Evolutionary conservation across 805 yeast genomes (phyloP).

Genomic region (Pichia manshurica): DNA sequence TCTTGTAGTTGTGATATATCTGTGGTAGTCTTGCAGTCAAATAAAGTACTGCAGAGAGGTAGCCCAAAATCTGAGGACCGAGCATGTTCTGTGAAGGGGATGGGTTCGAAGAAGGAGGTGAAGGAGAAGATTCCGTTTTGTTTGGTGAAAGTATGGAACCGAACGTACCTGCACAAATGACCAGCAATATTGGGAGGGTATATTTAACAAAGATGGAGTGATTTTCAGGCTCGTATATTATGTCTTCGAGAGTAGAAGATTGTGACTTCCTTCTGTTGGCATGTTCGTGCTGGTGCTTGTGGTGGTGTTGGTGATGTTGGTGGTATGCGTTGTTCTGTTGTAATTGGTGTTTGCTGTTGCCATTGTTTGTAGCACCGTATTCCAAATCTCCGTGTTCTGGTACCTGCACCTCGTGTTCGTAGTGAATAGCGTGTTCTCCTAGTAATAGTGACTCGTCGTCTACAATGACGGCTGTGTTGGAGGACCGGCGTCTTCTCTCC

Average conservation of each 20-base stretch:
- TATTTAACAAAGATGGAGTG: conserved; percentile 45
- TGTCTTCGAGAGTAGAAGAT: conserved; percentile 47
- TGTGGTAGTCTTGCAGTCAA: conserved; percentile 78
- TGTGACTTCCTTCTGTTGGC: conserved; percentile 20
- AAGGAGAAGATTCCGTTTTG: conserved; percentile 3
- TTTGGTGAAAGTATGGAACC: conserved; percentile 52
- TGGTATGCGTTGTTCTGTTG: conserved; percentile 1
- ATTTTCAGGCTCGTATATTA: conserved; percentile 41
- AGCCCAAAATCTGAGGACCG: conserved; percentile 62
- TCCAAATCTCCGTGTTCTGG: background rate
- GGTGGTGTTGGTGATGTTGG: conserved; percentile 5
- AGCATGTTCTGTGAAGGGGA: conserved; percentile 7
- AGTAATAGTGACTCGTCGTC: conserved; percentile 34
- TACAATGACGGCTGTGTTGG: conserved; percentile 6
- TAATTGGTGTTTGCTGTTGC: background rate
- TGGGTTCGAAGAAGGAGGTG: conserved; percentile 10
- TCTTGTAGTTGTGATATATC: conserved; percentile 67
- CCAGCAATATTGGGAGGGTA: conserved; percentile 55
- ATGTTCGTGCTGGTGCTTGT: conserved; percentile 4
- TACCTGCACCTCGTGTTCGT: conserved; percentile 4
- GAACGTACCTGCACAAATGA: conserved; percentile 52
- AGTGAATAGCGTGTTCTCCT: conserved; percentile 10
- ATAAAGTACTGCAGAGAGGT: conserved; percentile 61
- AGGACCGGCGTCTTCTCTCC: conserved; percentile 11
- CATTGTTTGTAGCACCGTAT: background rate